Evolutionary conservation across 192 early-diverging fungal genomes (phyloP), one percentile per base, ranked within the genome.

Genomic region (Backusella luteola): DNA sequence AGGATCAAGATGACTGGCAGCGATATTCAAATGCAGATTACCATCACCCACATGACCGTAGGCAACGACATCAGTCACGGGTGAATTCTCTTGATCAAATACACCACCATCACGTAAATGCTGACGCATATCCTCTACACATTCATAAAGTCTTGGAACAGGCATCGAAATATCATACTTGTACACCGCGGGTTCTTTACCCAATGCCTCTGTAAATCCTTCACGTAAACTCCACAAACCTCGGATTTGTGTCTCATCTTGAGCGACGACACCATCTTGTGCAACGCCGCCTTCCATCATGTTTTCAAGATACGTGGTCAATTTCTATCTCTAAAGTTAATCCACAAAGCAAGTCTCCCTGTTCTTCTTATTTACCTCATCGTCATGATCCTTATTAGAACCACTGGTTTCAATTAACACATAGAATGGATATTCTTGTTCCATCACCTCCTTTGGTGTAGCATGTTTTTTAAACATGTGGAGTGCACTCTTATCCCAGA

Each of bases 1-100:
- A 41, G 84, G 74, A 39, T 89, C 85, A 56, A 88, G 93, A 38
- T 79, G 81, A 6, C 89, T 86, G 6, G 95, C 89, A 2, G 92
- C 90, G 19, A 99, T 90, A 78, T 98, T 98, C 63, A 99, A 85
- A 84, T 99, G 98, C 68, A 99, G 77, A 81, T 99, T 99, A 82
- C 96, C 96, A 85, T 99, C 98, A 38, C 98, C 98, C 59, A 99
- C 89, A 78, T 99, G 98, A 19, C 97, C 97, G 84, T 94, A 99
- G 29, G 95, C 97, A 75, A 94, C 92, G 8, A 99, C 93, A 26
- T 90, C 81, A 66, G 84, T 92, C 9, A 96, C 90, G 0, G 84
- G 81, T 11, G 83, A 80, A 17, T 86, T 86, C 0, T 84, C 83
- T 7, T 90, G 85, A 59, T 73, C 79, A 79, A 87, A 90, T 26